Evolutionary conservation across 441 rosid species (phyloP).

Genomic region (Adansonia grandidieri): DNA sequence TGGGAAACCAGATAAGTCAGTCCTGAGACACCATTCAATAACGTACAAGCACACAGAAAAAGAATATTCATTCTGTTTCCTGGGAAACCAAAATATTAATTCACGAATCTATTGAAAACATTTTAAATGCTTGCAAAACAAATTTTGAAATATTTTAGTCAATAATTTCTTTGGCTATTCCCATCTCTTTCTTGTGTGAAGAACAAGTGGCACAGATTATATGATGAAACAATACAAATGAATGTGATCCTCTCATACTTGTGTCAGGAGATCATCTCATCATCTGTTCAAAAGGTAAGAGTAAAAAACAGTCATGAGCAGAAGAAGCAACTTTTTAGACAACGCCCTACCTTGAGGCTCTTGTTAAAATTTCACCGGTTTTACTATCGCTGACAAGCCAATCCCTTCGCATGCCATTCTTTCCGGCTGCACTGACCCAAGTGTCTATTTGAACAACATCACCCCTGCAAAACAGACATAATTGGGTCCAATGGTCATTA

Average conservation of each 20-base stretch:
- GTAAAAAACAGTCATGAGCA: neutral
- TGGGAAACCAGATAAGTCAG: conserved; percentile 12
- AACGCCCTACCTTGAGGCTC: conserved; percentile 81
- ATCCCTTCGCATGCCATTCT: conserved; percentile 96
- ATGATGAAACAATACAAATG: neutral
- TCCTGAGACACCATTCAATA: conserved; percentile 5
- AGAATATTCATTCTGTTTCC: neutral
- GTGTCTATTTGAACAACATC: conserved; percentile 91
- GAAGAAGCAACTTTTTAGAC: neutral
- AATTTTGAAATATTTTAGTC: neutral
- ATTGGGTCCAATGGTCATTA: conserved; percentile 22
- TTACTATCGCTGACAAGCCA: conserved; percentile 77
- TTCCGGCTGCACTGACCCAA: conserved; percentile 91
- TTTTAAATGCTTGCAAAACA: neutral
- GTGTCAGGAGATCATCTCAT: neutral
- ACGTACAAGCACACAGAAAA: neutral
- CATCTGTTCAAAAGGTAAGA: neutral
- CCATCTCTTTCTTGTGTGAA: neutral
- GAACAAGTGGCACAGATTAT: neutral
- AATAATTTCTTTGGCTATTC: neutral
- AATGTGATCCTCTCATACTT: neutral
- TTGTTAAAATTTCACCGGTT: conserved; percentile 79
- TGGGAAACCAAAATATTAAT: neutral
- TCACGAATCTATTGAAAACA: neutral
- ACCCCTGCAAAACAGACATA: conserved; percentile 64